phyloP scores from a whole-genome alignment of 192 early-diverging fungal genomes.

The Endogone sp. region DNA sequence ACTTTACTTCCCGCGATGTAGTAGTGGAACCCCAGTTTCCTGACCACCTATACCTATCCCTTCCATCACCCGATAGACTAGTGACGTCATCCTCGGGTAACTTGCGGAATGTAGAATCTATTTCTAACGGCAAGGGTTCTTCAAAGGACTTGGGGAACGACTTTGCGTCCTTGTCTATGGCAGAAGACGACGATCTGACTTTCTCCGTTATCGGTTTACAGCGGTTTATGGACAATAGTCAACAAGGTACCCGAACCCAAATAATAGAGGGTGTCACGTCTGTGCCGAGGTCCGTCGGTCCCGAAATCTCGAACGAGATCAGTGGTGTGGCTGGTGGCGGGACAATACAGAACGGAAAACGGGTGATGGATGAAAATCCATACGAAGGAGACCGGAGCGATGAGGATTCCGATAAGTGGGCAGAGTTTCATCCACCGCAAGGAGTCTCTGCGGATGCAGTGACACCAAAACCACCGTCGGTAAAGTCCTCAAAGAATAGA shows the following conservation, averaged over 20 bases:
- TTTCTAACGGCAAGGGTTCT: background rate
- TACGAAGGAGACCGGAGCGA: background rate
- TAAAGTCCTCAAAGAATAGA: background rate
- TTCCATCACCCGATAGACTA: background rate
- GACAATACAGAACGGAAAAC: background rate
- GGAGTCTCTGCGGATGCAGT: background rate
- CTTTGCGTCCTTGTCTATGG: background rate
- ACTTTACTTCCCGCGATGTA: background rate
- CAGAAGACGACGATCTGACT: background rate
- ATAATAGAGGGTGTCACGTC: background rate
- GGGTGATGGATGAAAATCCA: background rate
- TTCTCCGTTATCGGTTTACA: background rate
- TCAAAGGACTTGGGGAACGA: background rate
- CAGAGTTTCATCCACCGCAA: background rate
- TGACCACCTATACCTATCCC: background rate
- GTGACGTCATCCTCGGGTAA: background rate
- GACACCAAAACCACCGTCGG: background rate
- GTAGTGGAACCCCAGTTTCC: background rate
- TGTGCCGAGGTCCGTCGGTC: background rate
- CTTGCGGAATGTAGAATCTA: too few species aligned
- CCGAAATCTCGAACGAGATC: background rate
- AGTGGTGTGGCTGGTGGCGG: background rate
- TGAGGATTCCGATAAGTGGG: background rate
- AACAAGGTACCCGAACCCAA: background rate
- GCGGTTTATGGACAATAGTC: background rate